A percentile compares a stretch with the other conserved stretches of the same genome.
These are phyloP conservation scores for Cytospora mali DNA, from an alignment of 2,329 filamentous ascomycete genomes.

Conservation along the genomic window DNA sequence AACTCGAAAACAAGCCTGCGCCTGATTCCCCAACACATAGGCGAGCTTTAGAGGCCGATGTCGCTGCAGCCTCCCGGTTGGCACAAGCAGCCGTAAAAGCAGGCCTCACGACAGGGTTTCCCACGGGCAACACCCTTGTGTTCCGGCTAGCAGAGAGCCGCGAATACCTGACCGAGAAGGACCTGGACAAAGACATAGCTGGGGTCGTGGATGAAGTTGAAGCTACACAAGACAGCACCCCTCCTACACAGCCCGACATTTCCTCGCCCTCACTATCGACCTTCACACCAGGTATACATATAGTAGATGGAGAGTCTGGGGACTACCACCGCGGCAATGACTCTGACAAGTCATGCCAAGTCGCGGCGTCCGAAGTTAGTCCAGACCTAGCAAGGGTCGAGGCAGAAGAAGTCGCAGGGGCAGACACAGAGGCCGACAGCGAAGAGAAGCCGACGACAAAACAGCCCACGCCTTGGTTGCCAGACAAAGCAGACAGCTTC, in stretches of 20 bases:
- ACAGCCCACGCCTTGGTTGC: neutral
- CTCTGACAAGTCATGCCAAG: neutral
- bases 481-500: neutral
- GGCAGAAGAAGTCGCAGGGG: neutral
- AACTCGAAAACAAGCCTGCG: neutral
- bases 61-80: neutral
- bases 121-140: neutral
- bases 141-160: neutral
- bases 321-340: neutral
- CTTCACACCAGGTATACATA: neutral
- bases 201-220: neutral
- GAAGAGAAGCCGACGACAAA: neutral
- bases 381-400: neutral
- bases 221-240: neutral
- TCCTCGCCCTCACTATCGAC: neutral
- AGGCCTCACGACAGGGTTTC: neutral
- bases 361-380: neutral
- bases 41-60: neutral
- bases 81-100: constrained; percentile 7
- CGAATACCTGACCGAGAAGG: neutral
- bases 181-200: neutral
- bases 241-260: neutral
- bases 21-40: neutral
- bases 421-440: neutral
- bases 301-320: neutral